Conservation (phyloP, 192 early-diverging fungal genomes). For the Dimargaris verticillata region DNA sequence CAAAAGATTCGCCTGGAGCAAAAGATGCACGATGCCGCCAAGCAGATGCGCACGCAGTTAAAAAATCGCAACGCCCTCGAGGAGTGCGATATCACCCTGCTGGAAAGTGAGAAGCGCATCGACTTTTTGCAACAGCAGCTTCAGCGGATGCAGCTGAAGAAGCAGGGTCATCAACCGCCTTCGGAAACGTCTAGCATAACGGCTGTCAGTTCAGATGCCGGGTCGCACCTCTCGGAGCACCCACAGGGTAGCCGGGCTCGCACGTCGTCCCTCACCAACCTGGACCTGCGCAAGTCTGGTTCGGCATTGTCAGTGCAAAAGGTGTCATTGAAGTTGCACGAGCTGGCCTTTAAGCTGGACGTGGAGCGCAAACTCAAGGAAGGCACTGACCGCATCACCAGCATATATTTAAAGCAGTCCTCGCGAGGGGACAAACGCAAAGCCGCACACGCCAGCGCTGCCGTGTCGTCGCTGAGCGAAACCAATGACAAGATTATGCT, state of each 20-base stretch:
- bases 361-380: constrained; percentile 86
- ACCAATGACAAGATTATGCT: constrained; percentile 61
- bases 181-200: constrained; percentile 15
- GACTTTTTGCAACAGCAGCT: constrained; percentile 53
- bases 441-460: constrained; percentile 25
- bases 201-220: constrained; percentile 10
- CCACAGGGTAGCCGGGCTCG: constrained; percentile 16
- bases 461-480: constrained; percentile 25
- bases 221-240: constrained; percentile 13
- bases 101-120: constrained; percentile 45
- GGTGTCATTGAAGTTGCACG: constrained; percentile 66
- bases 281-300: constrained; percentile 52
- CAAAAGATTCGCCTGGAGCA: constrained; percentile 57
- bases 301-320: constrained; percentile 48
- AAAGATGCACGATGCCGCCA: constrained; percentile 53
- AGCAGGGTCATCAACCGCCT: constrained; percentile 27
- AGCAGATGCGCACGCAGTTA: constrained; percentile 48
- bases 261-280: constrained; percentile 23
- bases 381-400: constrained; percentile 57
- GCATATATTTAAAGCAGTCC: constrained; percentile 2
- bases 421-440: constrained; percentile 25
- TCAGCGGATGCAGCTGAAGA: constrained; percentile 37
- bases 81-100: constrained; percentile 59
- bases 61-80: constrained; percentile 51
- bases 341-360: constrained; percentile 79